phyloP scores from a whole-genome alignment of 2,329 filamentous ascomycete genomes.

The Clarireedia paspali region DNA sequence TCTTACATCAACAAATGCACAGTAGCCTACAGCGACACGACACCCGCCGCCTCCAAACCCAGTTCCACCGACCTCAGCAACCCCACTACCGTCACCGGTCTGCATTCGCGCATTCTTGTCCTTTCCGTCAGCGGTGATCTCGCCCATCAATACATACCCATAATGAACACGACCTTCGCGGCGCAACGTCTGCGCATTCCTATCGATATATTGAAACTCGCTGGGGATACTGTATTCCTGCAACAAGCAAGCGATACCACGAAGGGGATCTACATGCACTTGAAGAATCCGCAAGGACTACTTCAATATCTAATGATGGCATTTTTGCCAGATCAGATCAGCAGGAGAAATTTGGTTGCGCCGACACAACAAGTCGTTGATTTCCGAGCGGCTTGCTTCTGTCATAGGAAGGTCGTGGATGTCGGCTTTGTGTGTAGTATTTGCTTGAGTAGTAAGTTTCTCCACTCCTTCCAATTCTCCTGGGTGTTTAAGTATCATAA shows the following conservation, averaged over 20 bases:
- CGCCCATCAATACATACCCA: constrained; percentile 86
- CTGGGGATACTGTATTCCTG: constrained; percentile 81
- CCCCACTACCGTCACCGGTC: constrained; percentile 34
- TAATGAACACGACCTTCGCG: constrained; percentile 98
- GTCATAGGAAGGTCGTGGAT: constrained; percentile 84
- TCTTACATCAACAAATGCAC: constrained; percentile 74
- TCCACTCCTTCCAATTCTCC: not conserved
- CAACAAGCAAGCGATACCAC: constrained; percentile 82
- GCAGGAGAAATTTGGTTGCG: constrained; percentile 58
- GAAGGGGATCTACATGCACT: constrained; percentile 59
- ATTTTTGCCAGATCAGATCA: constrained; percentile 67
- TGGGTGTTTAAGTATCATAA: not conserved
- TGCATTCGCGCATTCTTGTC: constrained; percentile 80
- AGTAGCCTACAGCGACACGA: constrained; percentile 30
- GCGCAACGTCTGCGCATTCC: constrained; percentile 82
- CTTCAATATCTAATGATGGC: constrained; percentile 93
- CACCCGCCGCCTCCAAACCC: constrained; percentile 27
- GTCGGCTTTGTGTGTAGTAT: constrained; percentile 94
- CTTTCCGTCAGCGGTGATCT: constrained; percentile 82
- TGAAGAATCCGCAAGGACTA: constrained; percentile 59
- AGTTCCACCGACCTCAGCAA: constrained; percentile 14
- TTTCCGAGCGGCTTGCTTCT: constrained; percentile 97
- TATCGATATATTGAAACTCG: constrained; percentile 84
- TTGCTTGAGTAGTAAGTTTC: constrained; percentile 67
- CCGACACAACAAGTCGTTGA: constrained; percentile 84